Percentiles rank a stretch among this genome's conserved stretches.
Conservation (phyloP, 208 protist genomes). For the Leishmania amazonensis region DNA sequence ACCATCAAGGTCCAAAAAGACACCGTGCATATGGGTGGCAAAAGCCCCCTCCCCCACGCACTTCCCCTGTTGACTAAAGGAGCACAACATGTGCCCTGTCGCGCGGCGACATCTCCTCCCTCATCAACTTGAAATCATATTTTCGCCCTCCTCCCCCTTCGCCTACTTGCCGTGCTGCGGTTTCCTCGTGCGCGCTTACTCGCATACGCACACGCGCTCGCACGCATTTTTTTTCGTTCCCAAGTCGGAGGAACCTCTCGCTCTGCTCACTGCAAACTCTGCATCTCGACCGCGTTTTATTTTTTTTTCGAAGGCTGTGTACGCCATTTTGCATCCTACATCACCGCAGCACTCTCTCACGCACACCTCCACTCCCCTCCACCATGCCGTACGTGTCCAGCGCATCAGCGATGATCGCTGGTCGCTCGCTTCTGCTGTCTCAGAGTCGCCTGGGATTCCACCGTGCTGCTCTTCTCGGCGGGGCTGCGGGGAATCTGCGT, state of each 20-base stretch:
- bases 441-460: constrained; percentile 18
- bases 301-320: not conserved
- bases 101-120: not conserved
- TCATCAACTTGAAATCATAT: not conserved
- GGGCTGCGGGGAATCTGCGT: constrained; percentile 21
- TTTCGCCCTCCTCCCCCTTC: not conserved
- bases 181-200: not conserved
- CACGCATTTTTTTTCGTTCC: not conserved
- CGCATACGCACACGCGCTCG: not conserved
- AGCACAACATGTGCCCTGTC: not conserved
- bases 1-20: not conserved
- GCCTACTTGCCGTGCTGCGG: not conserved
- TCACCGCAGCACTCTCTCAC: not conserved
- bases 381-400: not conserved
- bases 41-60: not conserved
- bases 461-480: constrained; percentile 18
- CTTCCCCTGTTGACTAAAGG: not conserved
- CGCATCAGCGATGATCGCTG: constrained; percentile 29
- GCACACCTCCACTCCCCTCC: not conserved
- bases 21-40: not conserved
- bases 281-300: not conserved
- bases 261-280: constrained; percentile 2
- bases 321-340: not conserved
- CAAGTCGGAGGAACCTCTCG: constrained; percentile 1
- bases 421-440: constrained; percentile 28